phyloP scores from a whole-genome alignment of 257 asterid species.

The Petrea volubilis region DNA sequence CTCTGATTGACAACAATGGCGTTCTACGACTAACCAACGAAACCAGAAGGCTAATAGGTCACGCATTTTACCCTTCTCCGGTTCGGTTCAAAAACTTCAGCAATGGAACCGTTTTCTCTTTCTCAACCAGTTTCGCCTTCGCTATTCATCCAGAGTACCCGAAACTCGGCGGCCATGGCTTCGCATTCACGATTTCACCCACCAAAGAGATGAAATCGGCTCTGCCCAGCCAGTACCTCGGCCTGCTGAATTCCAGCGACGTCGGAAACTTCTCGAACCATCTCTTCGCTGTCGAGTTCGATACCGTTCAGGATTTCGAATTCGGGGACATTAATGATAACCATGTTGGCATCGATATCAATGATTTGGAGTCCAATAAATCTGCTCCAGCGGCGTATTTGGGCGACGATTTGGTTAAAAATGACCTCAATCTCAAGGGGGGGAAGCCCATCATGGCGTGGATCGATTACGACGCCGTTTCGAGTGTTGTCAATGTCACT shows the following conservation, averaged over 20 bases:
- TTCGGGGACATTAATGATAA: slow-evolving; percentile 58
- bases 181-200: slow-evolving; percentile 58
- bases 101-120: slow-evolving; percentile 42
- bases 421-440: slow-evolving; percentile 48
- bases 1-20: slow-evolving; percentile 39
- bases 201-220: slow-evolving; percentile 35
- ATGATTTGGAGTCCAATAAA: slow-evolving; percentile 46
- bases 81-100: slow-evolving; percentile 56
- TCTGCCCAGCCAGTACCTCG: slow-evolving; percentile 69
- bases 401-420: slow-evolving; percentile 24
- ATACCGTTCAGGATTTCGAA: slow-evolving; percentile 70
- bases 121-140: slow-evolving; percentile 62
- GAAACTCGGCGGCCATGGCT: slow-evolving; percentile 71
- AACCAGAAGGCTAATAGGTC: slow-evolving; percentile 47
- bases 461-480: slow-evolving; percentile 57
- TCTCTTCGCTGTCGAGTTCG: slow-evolving; percentile 70
- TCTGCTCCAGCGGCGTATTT: slow-evolving; percentile 53
- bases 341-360: slow-evolving; percentile 59
- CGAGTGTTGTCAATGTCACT: slow-evolving; percentile 44
- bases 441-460: slow-evolving; percentile 56
- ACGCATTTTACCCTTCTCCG: slow-evolving; percentile 52
- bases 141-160: slow-evolving; percentile 64
- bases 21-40: slow-evolving; percentile 51
- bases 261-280: slow-evolving; percentile 55
- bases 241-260: slow-evolving; percentile 51